These are phyloP conservation scores for Eucalyptus coolabah DNA, from an alignment of 345 rosid species.

Conservation along the genomic window DNA sequence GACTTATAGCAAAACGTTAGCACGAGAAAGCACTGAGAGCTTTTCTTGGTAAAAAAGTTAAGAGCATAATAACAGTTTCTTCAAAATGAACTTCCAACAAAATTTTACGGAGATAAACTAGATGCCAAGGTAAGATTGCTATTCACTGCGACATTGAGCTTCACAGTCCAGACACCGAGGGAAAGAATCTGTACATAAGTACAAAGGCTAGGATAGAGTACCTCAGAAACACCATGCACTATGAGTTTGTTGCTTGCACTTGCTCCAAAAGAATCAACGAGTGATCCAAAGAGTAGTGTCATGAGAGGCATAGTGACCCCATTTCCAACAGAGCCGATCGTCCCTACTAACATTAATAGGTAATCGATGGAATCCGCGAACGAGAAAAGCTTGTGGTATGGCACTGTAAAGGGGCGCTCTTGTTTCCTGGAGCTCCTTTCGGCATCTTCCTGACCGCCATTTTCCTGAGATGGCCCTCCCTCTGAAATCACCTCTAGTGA, in stretches of 20 bases:
- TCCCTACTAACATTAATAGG: conserved; percentile 6
- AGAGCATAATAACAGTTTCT: neutral
- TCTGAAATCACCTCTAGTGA: neutral
- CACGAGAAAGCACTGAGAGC: neutral
- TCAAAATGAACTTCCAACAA: neutral
- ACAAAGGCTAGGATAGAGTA: neutral
- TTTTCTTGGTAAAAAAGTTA: neutral
- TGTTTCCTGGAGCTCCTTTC: neutral
- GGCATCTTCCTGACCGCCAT: neutral
- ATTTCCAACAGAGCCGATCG: conserved; percentile 10
- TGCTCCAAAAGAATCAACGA: conserved; percentile 6
- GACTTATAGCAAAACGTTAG: neutral
- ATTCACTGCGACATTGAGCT: neutral
- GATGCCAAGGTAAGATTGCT: neutral
- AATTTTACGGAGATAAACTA: neutral
- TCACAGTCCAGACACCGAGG: neutral
- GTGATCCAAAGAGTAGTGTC: conserved; percentile 4
- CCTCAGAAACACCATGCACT: conserved; percentile 9
- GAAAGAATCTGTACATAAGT: neutral
- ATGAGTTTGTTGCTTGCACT: neutral
- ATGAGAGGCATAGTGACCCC: conserved; percentile 4
- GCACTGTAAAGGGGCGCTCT: conserved; percentile 1
- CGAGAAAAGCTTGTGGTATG: conserved; percentile 13
- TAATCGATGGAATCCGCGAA: conserved; percentile 12
- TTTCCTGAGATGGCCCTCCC: neutral